A percentile compares a stretch with the other conserved stretches of the same genome.
Evolutionary conservation across 2,329 filamentous ascomycete species (phyloP).

Genomic region (Albophoma yamanashiensis): DNA sequence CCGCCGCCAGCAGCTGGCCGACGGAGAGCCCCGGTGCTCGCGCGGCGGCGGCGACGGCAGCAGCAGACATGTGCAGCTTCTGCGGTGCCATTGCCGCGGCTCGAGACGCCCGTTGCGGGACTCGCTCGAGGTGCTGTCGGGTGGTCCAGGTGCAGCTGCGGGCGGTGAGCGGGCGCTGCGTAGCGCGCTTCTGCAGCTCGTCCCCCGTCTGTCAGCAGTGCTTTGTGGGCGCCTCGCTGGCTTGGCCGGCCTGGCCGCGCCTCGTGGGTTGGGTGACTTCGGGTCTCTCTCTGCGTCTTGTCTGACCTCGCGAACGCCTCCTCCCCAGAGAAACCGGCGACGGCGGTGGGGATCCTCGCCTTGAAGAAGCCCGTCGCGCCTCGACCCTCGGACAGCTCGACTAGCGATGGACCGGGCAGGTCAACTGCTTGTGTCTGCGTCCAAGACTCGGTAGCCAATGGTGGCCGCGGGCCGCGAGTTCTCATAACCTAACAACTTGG

Average conservation of each 20-base stretch:
- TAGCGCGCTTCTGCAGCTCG: not conserved
- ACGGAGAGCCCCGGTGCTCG: not conserved
- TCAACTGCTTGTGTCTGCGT: not conserved
- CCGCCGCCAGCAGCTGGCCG: not conserved
- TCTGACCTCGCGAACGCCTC: not conserved
- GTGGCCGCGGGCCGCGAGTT: not conserved
- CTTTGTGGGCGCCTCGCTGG: not conserved
- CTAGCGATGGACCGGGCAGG: conserved; percentile 4
- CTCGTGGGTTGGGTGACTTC: not conserved
- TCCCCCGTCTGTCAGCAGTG: not conserved
- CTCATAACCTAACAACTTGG: not conserved
- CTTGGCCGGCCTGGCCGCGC: not conserved
- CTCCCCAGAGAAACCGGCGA: not conserved
- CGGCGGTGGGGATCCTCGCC: not conserved
- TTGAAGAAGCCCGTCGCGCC: not conserved
- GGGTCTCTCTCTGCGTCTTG: not conserved
- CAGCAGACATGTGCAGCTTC: conserved; percentile 1
- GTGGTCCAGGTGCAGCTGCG: not conserved
- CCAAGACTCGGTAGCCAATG: not conserved
- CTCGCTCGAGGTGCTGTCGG: not conserved
- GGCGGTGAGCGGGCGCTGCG: not conserved
- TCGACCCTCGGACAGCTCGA: not conserved
- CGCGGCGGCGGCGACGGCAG: conserved; percentile 1
- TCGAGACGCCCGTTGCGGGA: not conserved
- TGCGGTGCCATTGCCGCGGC: conserved; percentile 2